Base-by-base conservation (phyloP, 2,329 filamentous ascomycete genomes). In the Pseudocercospora fuligena region DNA sequence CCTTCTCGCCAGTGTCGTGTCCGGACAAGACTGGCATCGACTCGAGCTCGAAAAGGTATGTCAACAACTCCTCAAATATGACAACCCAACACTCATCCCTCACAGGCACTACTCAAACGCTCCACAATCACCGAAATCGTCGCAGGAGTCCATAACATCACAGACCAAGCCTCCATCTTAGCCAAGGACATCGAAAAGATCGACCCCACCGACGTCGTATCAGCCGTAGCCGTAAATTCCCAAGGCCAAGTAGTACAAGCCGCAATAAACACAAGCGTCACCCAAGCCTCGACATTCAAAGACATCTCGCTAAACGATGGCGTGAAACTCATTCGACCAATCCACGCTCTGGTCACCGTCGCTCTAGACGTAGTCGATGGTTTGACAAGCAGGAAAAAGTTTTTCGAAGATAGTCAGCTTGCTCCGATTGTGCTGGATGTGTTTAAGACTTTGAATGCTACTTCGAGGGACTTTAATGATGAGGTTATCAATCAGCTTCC, bases 161-260 rank as follows among this genome's bases (percentile, higher is more conserved):
- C 56, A 36, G 14, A 19, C 29, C 56, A 59, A 59, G 56, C 56
- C 12, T n/a, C 56, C 36, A 40, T 59, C 56, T 29, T 59, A 59
- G 56, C 23, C 16, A n/a, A 40, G 23, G 56, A 40, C 14, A 59
- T 59, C 31, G 29, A 59, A 40, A 19, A 14, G 4, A 59, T 59
- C 56, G 56, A 59, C 14, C 56, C 56, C 12, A 59, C 56, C 25
- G 29, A 59, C 29, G 56, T 59, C 36, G 56, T 59, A 12, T 31
- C 56, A 19, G 56, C 56, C 29, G 16, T 59, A 11, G 56, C 31
- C 29, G 56, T 40, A 14, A 59, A 59, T 29, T 59, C 56, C 5
- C 31, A 59, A 59, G 56, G 56, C 56, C 56, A 59, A 23, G 56
- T 59, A 21, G 56, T 59, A n/a, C 56, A 59, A 59, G 56, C 56